Evolutionary conservation across 768 basidiomycete species (phyloP), one percentile per base, ranked within the genome.

Genomic region (Boletus sp.): DNA sequence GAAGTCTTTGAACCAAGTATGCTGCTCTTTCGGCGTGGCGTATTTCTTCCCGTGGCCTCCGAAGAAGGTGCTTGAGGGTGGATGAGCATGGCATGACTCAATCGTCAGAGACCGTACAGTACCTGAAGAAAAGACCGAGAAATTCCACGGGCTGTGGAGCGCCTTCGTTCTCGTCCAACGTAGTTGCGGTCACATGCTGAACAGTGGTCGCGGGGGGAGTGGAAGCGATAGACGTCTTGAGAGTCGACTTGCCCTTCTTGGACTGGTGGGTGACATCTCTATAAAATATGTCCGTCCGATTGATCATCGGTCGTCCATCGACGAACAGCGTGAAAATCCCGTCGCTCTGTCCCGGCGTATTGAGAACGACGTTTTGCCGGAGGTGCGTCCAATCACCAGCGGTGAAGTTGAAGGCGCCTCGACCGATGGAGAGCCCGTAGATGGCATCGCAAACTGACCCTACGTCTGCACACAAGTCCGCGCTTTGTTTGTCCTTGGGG

Each of bases 91-190:
- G 34, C 2, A 15, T 15, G 21, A 30, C 7, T 4, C 25, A 38
- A 44, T 33, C 43, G 10, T 30, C 10, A n/a, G 15, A 23, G 1
- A 46, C 66, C 0, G 29, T 13, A 45, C 45, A 15, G n/a, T 65
- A 85, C 88, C 88, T 90, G 73, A 93, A 93, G 71, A 93, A 93
- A 21, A 92, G 70, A 0, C 83, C 81, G 4, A 68, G 53, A 41
- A 83, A 79, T 17, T 47, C 47, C 15, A 17, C 34, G 13, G 47
- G 47, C 11, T 35, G 47, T 35, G 33, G 11, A n/a, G 4, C 34
- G 1, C 10, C 47, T 7, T 34, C 2, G 23, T 25, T 47, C 46
- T 35, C 15, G 15, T 47, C 33, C 34, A 35, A n/a, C 23, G 6
- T 8, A 1, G 27, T 27, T 11, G 47, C 8, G 17, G 46, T 23